phyloP scores from a whole-genome alignment of 1,139 yeast genomes.

The Scheffersomyces insectosa region DNA sequence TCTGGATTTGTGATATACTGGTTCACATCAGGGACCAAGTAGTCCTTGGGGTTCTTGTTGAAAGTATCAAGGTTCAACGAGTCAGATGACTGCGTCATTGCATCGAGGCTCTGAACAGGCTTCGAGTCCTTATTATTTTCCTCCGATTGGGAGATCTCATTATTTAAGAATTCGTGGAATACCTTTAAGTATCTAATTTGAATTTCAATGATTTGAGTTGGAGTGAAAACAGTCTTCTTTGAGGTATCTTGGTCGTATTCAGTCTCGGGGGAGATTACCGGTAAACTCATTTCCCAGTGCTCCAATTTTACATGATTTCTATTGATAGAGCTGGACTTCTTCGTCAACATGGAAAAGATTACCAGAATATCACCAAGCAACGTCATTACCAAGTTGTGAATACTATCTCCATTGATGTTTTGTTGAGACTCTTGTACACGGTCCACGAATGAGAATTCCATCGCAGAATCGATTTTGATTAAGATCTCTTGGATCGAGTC shows the following conservation, averaged over 20 bases:
- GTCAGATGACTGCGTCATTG: not conserved
- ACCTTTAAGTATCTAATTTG: conserved; percentile 36
- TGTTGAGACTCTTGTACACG: conserved; percentile 15
- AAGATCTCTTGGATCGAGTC: conserved; percentile 67
- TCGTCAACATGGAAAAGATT: conserved; percentile 33
- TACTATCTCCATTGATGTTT: conserved; percentile 14
- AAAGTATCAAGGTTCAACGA: conserved; percentile 5
- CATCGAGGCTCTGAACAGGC: not conserved
- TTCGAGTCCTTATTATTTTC: not conserved
- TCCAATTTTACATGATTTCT: conserved; percentile 45
- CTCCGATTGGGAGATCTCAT: conserved; percentile 19
- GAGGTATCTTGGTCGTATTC: conserved; percentile 13
- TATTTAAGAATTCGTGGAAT: conserved; percentile 33
- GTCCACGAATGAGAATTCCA: conserved; percentile 23
- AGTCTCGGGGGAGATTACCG: conserved; percentile 31
- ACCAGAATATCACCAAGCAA: conserved; percentile 34
- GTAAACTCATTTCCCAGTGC: conserved; percentile 45
- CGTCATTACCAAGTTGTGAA: conserved; percentile 27
- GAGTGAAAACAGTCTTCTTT: conserved; percentile 17
- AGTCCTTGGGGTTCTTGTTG: conserved; percentile 21
- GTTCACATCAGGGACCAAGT: conserved; percentile 36
- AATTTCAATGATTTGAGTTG: conserved; percentile 27
- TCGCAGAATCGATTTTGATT: conserved; percentile 36
- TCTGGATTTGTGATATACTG: conserved; percentile 38
- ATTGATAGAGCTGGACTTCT: conserved; percentile 33